phyloP scores from a whole-genome alignment of 148 eudicot species.

The Silene conica region DNA sequence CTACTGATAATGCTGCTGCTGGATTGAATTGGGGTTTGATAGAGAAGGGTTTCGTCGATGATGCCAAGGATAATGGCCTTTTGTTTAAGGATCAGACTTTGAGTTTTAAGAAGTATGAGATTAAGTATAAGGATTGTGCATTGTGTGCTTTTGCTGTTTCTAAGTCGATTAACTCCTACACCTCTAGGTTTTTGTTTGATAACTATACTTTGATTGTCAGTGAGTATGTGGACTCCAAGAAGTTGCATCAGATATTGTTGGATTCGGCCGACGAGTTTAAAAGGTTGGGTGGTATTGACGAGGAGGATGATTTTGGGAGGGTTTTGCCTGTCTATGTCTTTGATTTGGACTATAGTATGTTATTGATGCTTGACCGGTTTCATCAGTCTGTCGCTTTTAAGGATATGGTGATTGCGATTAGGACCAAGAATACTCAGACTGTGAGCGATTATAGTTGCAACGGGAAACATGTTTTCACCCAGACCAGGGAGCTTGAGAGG shows the following conservation, averaged over 20 bases:
- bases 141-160: slow-evolving; percentile 77
- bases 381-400: slow-evolving; percentile 94
- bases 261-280: slow-evolving; percentile 71
- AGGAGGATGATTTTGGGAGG: slow-evolving; percentile 73
- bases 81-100: slow-evolving; percentile 63
- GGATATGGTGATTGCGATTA: slow-evolving; percentile 89
- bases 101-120: too few relatives aligned
- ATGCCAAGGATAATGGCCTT: too few relatives aligned
- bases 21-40: slow-evolving; percentile 74
- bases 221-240: slow-evolving; percentile 87
- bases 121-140: slow-evolving; percentile 57
- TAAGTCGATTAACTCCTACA: slow-evolving; percentile 64
- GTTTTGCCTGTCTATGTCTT: slow-evolving; percentile 82
- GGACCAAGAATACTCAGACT: slow-evolving; percentile 85
- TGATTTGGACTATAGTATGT: slow-evolving; percentile 59
- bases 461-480: slow-evolving; percentile 88
- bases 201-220: slow-evolving; percentile 91
- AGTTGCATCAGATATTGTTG: slow-evolving; percentile 57
- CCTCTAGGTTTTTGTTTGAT: slow-evolving; percentile 91
- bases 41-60: slow-evolving; percentile 65
- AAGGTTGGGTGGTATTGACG: slow-evolving; percentile 59
- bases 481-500: slow-evolving; percentile 85
- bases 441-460: slow-evolving; percentile 95
- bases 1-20: slow-evolving; percentile 23
- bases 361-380: slow-evolving; percentile 85